phyloP scores from a whole-genome alignment of 352 stramenopile species.

The Globisporangium abappressorium region DNA sequence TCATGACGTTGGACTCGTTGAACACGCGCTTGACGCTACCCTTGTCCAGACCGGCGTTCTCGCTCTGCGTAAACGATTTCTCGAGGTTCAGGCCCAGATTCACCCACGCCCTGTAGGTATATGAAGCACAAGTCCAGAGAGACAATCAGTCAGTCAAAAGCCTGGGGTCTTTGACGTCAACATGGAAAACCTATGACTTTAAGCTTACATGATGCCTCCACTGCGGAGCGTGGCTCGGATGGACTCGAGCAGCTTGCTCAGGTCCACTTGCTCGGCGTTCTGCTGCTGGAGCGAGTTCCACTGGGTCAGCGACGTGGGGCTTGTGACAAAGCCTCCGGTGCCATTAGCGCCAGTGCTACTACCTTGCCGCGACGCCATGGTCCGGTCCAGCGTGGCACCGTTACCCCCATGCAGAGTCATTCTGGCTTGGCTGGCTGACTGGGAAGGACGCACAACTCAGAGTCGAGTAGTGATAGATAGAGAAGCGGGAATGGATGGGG shows the following conservation, averaged over 20 bases:
- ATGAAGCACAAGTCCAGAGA: not conserved
- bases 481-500: not conserved
- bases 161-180: not conserved
- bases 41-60: constrained; percentile 43
- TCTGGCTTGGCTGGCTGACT: not conserved
- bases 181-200: too few relatives aligned
- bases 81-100: constrained; percentile 46
- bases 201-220: constrained; percentile 46
- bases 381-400: constrained; percentile 1
- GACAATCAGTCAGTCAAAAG: not conserved
- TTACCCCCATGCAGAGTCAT: constrained; percentile 7
- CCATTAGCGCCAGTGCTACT: not conserved
- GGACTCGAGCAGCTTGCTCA: constrained; percentile 36
- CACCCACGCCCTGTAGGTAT: constrained; percentile 43
- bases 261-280: constrained; percentile 57
- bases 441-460: not conserved
- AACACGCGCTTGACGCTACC: constrained; percentile 58
- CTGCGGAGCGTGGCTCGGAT: constrained; percentile 38
- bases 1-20: constrained; percentile 36
- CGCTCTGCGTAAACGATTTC: constrained; percentile 35
- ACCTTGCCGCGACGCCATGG: not conserved
- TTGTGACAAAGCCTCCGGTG: not conserved
- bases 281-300: constrained; percentile 73
- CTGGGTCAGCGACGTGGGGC: constrained; percentile 56
- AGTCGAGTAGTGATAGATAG: not conserved